phyloP scores from a whole-genome alignment of 495 filamentous ascomycete species.

The Penicillium herquei region DNA sequence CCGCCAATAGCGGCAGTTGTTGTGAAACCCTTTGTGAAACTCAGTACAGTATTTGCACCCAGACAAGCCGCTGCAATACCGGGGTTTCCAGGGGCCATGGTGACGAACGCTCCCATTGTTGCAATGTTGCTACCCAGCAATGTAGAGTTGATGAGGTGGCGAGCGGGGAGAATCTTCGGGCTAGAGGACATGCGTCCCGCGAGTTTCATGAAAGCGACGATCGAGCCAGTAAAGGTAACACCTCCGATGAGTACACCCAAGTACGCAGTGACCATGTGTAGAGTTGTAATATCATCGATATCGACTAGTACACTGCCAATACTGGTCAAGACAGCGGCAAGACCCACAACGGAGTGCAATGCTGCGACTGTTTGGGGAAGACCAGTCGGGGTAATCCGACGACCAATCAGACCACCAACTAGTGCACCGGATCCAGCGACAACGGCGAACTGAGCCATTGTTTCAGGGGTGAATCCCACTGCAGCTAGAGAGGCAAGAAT shows the following conservation, averaged over 20 bases:
- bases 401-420: constrained; percentile 67
- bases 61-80: constrained; percentile 71
- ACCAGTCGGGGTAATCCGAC: constrained; percentile 76
- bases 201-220: constrained; percentile 80
- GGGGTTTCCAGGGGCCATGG: constrained; percentile 70
- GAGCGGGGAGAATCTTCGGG: constrained; percentile 63
- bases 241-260: constrained; percentile 77
- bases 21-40: constrained; percentile 78
- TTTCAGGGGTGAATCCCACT: constrained; percentile 72
- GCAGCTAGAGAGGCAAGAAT: constrained; percentile 74
- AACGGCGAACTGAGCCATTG: constrained; percentile 66
- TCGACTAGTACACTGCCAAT: constrained; percentile 76
- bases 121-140: constrained; percentile 69
- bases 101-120: constrained; percentile 76
- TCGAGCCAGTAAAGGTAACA: constrained; percentile 79
- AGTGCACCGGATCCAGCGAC: constrained; percentile 69
- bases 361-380: constrained; percentile 81
- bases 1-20: constrained; percentile 80
- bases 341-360: constrained; percentile 76
- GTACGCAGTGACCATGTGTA: constrained; percentile 78
- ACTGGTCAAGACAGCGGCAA: constrained; percentile 78
- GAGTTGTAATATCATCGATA: constrained; percentile 60
- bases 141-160: constrained; percentile 67
- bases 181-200: constrained; percentile 73
- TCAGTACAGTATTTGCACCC: constrained; percentile 68